Conservation (phyloP, 306 rosid genomes). For the Pueraria montana region DNA sequence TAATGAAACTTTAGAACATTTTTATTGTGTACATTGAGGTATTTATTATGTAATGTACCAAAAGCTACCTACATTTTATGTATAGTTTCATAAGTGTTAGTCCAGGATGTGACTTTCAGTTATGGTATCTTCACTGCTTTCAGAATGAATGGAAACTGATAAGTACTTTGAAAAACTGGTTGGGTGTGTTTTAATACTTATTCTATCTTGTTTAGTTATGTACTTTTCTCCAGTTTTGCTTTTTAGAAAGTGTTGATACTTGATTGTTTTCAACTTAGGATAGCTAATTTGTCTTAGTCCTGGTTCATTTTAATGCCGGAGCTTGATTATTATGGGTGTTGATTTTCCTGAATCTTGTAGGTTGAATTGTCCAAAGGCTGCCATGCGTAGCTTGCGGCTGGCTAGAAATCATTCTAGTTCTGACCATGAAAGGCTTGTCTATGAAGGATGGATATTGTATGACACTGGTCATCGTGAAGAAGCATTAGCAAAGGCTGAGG, state of each 20-base stretch:
- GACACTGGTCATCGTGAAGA: constrained; percentile 95
- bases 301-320: neutral
- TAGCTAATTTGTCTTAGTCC: neutral
- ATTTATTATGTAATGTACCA: constrained; percentile 10
- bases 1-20: constrained; percentile 6
- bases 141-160: neutral
- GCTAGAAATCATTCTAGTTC: constrained; percentile 83
- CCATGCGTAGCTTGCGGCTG: constrained; percentile 84
- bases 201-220: constrained; percentile 19
- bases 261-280: constrained; percentile 5
- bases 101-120: neutral
- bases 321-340: neutral
- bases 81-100: constrained; percentile 12
- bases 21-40: constrained; percentile 29
- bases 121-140: constrained; percentile 26
- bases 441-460: constrained; percentile 95
- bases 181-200: constrained; percentile 4
- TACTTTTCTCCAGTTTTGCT: neutral
- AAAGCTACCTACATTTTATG: constrained; percentile 5
- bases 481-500: constrained; percentile 88
- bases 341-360: constrained; percentile 55
- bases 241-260: neutral
- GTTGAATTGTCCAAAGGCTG: constrained; percentile 91
- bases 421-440: constrained; percentile 85
- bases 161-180: constrained; percentile 24